Base-by-base conservation (phyloP, 768 basidiomycete genomes). In the Tephrocybe sp. region DNA sequence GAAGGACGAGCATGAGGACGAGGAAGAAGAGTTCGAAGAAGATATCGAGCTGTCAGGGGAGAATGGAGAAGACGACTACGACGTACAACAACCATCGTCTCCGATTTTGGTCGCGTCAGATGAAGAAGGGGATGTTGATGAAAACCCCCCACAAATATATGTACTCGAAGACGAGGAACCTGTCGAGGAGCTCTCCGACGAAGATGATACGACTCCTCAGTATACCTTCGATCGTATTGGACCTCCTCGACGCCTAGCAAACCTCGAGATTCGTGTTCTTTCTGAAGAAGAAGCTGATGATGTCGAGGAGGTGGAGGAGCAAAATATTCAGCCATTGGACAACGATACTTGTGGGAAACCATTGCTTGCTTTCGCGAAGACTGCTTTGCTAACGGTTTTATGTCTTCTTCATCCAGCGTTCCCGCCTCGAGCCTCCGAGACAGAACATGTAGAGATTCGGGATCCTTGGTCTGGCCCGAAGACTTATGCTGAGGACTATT, bases 401-500 rank as follows among this genome's bases (percentile, higher is more conserved):
- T 30, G 28, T 11, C n/a, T 45, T 17, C 8, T 24, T 7, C 14
- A n/a, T 18, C 40, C 14, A 61, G 49, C 50, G 15, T 57, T 48
- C 40, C 49, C 53, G 7, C 43, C 49, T 40, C 48, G 67, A 66
- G 62, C 21, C 64, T n/a, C 42, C 18, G 36, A 53, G 23, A 30
- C 26, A 7, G 57, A 57, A 17, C 59, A 51, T 17, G 54, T 69
- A 10, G 64, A 72, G 38, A 60, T 72, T n/a, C 65, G 56, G 18
- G 67, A 71, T 56, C 67, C 66, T 24, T 73, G 71, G 72, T 58
- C 57, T 44, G 67, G 65, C 12, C 66, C 68, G 14, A 57, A 58
- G 45, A 66, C 45, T n/a, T 68, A 66, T 51, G 72, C 71, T 1
- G 62, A 73, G 55, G 72, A 73, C 42, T 69, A 64, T 38, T 73